These are phyloP conservation scores for Lasiodiplodia sp. DNA, from an alignment of 2,329 filamentous ascomycete genomes.

Conservation along the genomic window DNA sequence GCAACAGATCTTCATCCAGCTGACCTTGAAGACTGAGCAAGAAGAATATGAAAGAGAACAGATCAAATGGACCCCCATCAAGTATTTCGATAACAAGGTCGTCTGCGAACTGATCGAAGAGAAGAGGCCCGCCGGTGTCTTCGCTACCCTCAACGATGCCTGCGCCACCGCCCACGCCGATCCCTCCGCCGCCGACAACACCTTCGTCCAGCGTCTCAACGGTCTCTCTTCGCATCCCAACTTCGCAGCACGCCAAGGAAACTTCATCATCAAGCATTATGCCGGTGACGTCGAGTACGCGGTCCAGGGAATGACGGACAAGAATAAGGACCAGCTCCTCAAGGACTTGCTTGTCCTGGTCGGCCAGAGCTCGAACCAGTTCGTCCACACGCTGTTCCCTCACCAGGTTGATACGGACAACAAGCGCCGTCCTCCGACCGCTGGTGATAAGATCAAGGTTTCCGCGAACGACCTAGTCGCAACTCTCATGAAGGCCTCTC, in stretches of 20 bases:
- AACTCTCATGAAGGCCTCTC: constrained; percentile 95
- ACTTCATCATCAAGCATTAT: constrained; percentile 99
- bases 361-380: constrained; percentile 81
- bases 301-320: constrained; percentile 96
- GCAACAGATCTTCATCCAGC: constrained; percentile 98
- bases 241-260: constrained; percentile 89
- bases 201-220: constrained; percentile 92
- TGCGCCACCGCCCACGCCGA: constrained; percentile 98
- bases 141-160: constrained; percentile 95
- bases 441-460: constrained; percentile 92
- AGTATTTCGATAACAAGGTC: constrained; percentile 99
- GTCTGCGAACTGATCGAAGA: constrained; percentile 98
- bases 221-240: constrained; percentile 87
- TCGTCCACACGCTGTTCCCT: constrained; percentile 89
- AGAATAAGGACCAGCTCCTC: constrained; percentile 97
- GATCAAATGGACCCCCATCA: constrained; percentile 98
- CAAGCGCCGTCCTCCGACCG: constrained; percentile 89
- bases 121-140: constrained; percentile 86
- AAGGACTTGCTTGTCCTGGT: constrained; percentile 93
- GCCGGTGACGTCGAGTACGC: constrained; percentile 96
- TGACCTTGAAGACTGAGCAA: constrained; percentile 95
- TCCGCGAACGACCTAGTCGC: constrained; percentile 95
- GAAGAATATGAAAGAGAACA: constrained; percentile 96
- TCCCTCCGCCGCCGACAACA: constrained; percentile 90
- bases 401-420: constrained; percentile 95